These are phyloP conservation scores for Psidium friedrichsthalianum DNA, from an alignment of 345 rosid species.

Conservation along the genomic window DNA sequence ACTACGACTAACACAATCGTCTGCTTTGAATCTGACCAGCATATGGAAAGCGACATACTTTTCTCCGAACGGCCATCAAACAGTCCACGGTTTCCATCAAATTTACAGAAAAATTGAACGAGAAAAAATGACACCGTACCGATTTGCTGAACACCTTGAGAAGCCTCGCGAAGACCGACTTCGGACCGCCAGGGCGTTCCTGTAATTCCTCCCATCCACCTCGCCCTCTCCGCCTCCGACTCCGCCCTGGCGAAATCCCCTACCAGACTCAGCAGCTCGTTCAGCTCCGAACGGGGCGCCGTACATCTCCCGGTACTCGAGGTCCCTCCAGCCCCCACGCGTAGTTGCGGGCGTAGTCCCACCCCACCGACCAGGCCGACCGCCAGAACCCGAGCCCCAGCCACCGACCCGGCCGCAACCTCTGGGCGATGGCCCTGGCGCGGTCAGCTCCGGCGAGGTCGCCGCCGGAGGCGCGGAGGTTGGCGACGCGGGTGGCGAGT, in stretches of 20 bases:
- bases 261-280: constrained; percentile 35
- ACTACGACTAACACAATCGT: not conserved
- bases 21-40: not conserved
- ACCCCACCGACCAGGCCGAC: constrained; percentile 51
- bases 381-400: constrained; percentile 32
- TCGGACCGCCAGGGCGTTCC: constrained; percentile 30
- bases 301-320: constrained; percentile 37
- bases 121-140: not conserved
- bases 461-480: constrained; percentile 62
- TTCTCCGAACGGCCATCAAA: too few species aligned
- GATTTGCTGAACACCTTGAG: constrained; percentile 40
- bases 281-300: constrained; percentile 51
- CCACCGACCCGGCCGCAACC: constrained; percentile 25
- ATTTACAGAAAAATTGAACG: not conserved
- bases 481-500: constrained; percentile 62
- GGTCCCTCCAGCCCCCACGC: constrained; percentile 37
- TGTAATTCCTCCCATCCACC: constrained; percentile 41
- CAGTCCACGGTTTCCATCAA: not conserved
- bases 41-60: too few species aligned
- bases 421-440: constrained; percentile 35
- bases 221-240: constrained; percentile 37
- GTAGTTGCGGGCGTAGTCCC: constrained; percentile 76
- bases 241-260: constrained; percentile 34
- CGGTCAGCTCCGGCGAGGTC: constrained; percentile 48
- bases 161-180: constrained; percentile 33